Evolutionary conservation across 805 yeast genomes (phyloP), one percentile per base, ranked within the genome.

Genomic region (Starmerella geochares): DNA sequence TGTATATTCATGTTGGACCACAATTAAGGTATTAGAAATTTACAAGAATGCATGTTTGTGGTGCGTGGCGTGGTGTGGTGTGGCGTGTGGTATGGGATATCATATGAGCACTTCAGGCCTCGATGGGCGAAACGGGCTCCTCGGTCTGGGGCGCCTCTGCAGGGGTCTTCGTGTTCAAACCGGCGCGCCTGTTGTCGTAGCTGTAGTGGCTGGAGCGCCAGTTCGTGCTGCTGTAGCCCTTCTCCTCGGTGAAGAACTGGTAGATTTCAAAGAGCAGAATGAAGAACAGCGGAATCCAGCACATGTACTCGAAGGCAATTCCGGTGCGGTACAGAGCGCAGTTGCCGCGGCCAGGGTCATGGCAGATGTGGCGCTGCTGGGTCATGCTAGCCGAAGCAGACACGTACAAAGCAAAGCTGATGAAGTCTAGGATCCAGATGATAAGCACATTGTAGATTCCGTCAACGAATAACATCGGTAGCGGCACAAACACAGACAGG

Each of bases 241-340:
- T 19, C 28, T 31, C 28, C 46, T 42, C 48, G 19, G 36, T 25
- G 44, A 54, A 36, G 32, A 29, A 19, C 50, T 54, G 48, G 46
- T 48, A 53, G 45, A 50, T 8, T 45, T 50, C 55, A 11, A 51
- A 29, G n/a, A 33, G 20, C 20, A 55, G 31, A 10, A 46, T 27
- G 48, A 54, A 49, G 31, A 55, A 27, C 25, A 54, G 31, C 14
- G 47, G 20, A 28, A 54, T 54, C 58, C 58, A 55, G 43, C 28
- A 44, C 54, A 55, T 54, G 52, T 48, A 55, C 17, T 54, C 42
- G 57, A 55, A 55, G 19, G 57, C 58, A 29, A 46, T 33, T 8
- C 50, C 53, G 11, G 58, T 57, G 14, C 54, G 47, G 44, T 32
- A 40, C 28, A 42, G 46, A 20, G 49, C 49, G 35, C 58, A 55